Evolutionary conservation across 257 asterid genomes (phyloP).

Genomic region (Cruciata laevipes): DNA sequence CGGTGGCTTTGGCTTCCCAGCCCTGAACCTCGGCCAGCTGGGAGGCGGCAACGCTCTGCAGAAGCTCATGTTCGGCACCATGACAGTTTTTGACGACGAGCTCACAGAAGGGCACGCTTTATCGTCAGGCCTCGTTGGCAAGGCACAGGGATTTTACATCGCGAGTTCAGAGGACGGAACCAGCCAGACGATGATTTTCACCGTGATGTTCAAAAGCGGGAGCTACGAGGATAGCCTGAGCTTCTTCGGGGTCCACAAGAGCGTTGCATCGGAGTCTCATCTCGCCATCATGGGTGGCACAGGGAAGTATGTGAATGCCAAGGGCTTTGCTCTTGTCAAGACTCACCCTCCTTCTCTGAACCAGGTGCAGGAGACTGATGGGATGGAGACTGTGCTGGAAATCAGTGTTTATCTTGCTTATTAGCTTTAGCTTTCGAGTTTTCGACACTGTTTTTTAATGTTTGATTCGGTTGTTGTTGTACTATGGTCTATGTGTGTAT

Average conservation of each 20-base stretch:
- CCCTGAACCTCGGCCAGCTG: slow-evolving; percentile 51
- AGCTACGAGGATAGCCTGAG: slow-evolving; percentile 60
- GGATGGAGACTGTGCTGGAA: slow-evolving; percentile 67
- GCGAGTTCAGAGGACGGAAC: slow-evolving; percentile 71
- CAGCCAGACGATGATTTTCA: slow-evolving; percentile 80
- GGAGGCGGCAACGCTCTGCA: slow-evolving; percentile 60
- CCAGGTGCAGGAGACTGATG: slow-evolving; percentile 58
- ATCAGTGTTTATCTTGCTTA: slow-evolving; percentile 63
- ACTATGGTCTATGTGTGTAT: not conserved
- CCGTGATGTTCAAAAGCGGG: slow-evolving; percentile 63
- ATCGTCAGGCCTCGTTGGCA: slow-evolving; percentile 64
- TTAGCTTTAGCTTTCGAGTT: slow-evolving; percentile 10
- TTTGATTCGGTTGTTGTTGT: not conserved
- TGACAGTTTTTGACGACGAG: slow-evolving; percentile 76
- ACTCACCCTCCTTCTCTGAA: slow-evolving; percentile 33
- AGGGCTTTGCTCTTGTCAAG: slow-evolving; percentile 65
- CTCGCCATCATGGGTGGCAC: slow-evolving; percentile 89
- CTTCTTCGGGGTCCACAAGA: slow-evolving; percentile 65
- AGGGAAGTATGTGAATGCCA: slow-evolving; percentile 69
- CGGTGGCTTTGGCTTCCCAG: slow-evolving; percentile 62
- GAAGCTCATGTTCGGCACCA: slow-evolving; percentile 83
- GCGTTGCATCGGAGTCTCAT: slow-evolving; percentile 69
- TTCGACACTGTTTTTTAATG: not conserved
- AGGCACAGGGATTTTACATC: slow-evolving; percentile 80
- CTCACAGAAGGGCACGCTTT: slow-evolving; percentile 69